Evolutionary conservation across 805 yeast species (phyloP), one percentile per base, ranked within the genome.

Genomic region (Saccharomyces jurei): DNA sequence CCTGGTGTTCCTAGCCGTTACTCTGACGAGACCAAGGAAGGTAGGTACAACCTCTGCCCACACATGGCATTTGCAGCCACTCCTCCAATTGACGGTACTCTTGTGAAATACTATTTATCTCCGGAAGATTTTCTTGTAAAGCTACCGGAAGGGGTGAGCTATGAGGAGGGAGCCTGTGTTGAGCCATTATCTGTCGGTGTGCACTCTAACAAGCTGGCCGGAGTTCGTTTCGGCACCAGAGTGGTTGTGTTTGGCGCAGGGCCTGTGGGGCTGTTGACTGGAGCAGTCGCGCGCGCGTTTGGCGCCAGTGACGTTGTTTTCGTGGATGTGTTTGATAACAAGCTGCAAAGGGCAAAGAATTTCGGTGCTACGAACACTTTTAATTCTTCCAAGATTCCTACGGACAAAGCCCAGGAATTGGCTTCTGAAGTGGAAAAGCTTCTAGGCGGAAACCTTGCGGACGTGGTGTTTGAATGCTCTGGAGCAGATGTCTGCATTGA

Each of bases 171-270:
- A 60, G 96, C 96, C 1, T 71, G 88, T 64, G 88, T 85, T 48
- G 97, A 89, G 73, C 97, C 97, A 21, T 73, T 88, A 64, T 78
- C 89, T 27, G 96, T 89, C 50, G 96, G 86, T 50, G 94, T 89
- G 6, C 96, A 89, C 67, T 88, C 90, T 10, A 77, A 81, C 53
- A 84, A 81, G 66, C 75, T 80, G 50, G 90, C 84, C 3, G 72
- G 73, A 41, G 74, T 85, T 53, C 74, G 71, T 26, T 84, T 85
- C 63, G 91, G 92, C 54, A 86, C 84, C 52, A 71, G 74, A 26
- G 88, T 85, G 14, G 83, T 81, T 48, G 87, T 89, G 0, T 84
- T 86, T 58, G 96, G 96, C 52, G 95, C 95, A 29, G 96, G 96
- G 10, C 96, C 96, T 6, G 89, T 89, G 56, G 96, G 96, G 22